Conservation (phyloP, 176 grass and related monocot species). For the Puccinellia tenuiflora region DNA sequence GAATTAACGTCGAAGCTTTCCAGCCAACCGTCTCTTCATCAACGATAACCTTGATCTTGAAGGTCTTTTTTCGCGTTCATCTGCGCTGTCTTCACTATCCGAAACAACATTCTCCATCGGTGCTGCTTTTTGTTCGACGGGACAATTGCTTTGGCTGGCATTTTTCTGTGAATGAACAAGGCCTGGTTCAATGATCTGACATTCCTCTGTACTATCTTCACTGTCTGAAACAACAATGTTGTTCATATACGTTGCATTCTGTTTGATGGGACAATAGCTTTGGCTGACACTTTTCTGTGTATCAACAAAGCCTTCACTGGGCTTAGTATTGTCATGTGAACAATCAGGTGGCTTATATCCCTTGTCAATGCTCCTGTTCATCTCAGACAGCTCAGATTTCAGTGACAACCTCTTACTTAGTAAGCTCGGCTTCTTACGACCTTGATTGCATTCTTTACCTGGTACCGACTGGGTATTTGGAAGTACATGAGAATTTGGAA, state of each 20-base stretch:
- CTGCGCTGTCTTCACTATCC: constrained; percentile 83
- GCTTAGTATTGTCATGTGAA: not conserved
- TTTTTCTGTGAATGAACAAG: constrained; percentile 18
- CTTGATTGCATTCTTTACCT: constrained; percentile 31
- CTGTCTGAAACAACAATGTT: constrained; percentile 60
- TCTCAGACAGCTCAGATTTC: constrained; percentile 25
- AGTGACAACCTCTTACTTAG: constrained; percentile 34
- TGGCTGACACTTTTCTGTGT: constrained; percentile 6
- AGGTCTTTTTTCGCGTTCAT: constrained; percentile 46
- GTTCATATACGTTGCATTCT: not conserved
- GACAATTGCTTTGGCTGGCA: not conserved
- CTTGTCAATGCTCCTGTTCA: not conserved
- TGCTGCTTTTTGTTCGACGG: not conserved
- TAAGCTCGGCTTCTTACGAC: constrained; percentile 30
- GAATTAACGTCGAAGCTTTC: constrained; percentile 24
- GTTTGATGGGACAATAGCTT: constrained; percentile 13
- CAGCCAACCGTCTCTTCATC: constrained; percentile 29
- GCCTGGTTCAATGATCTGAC: not conserved
- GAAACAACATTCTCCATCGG: constrained; percentile 40
- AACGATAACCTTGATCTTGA: constrained; percentile 55
- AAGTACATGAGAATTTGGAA: constrained; percentile 3
- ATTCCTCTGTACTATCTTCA: constrained; percentile 67
- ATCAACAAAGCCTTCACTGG: constrained; percentile 16
- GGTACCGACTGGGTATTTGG: constrained; percentile 15
- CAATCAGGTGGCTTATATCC: not conserved